Evolutionary conservation across 768 basidiomycete genomes (phyloP).

Genomic region (Mycena maculata): DNA sequence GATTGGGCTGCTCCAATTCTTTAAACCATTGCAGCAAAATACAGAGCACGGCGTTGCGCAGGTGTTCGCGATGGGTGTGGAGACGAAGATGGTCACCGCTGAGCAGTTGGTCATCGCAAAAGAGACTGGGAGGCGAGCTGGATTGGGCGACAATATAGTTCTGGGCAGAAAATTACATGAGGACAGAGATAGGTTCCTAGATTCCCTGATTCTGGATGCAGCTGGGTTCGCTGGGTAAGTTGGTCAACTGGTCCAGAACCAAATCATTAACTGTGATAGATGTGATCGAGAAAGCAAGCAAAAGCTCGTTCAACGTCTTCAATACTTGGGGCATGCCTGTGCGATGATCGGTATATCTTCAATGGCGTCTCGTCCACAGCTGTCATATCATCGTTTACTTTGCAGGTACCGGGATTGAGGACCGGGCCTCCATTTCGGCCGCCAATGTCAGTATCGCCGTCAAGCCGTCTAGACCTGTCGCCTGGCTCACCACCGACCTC

Average conservation of each 20-base stretch:
- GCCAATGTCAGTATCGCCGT: slow-evolving; percentile 99
- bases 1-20: slow-evolving; percentile 95
- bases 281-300: slow-evolving; percentile 99
- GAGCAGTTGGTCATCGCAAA: slow-evolving; percentile 99
- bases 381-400: too few species aligned
- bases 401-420: slow-evolving; percentile 86
- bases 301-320: slow-evolving; percentile 97
- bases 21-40: slow-evolving; percentile 95
- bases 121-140: slow-evolving; percentile 97
- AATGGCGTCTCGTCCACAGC: not conserved
- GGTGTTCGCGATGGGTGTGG: slow-evolving; percentile 91
- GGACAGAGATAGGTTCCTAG: slow-evolving; percentile 81
- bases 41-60: slow-evolving; percentile 99
- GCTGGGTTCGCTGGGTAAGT: slow-evolving; percentile 87
- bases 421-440: slow-evolving; percentile 92
- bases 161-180: slow-evolving; percentile 96
- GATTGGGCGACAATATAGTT: slow-evolving; percentile 99
- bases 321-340: slow-evolving; percentile 92
- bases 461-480: slow-evolving; percentile 96
- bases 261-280: slow-evolving; percentile 42
- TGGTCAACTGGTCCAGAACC: not conserved
- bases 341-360: slow-evolving; percentile 85
- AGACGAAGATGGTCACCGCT: slow-evolving; percentile 99
- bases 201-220: slow-evolving; percentile 98
- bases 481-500: slow-evolving; percentile 96